Percentiles rank a stretch among this genome's conserved stretches.
phyloP scores from a whole-genome alignment of 2,329 filamentous ascomycete genomes.

The Dactylonectria macrodidyma region DNA sequence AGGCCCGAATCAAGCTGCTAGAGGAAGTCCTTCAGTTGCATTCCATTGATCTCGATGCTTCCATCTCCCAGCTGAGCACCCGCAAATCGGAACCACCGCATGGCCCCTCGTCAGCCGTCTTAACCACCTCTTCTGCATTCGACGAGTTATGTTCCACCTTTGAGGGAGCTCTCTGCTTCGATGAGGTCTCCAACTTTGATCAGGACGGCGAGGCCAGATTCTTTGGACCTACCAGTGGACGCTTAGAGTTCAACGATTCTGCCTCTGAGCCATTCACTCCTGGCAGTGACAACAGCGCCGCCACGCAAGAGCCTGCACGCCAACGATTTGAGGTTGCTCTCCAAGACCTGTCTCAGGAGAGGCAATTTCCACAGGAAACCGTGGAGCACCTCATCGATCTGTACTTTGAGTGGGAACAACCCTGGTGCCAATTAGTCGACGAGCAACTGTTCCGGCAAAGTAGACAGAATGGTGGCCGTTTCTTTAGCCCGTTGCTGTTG shows the following conservation, averaged over 20 bases:
- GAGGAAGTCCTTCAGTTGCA: constrained; percentile 10
- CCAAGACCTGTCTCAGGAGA: not conserved
- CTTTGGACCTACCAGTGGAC: constrained; percentile 55
- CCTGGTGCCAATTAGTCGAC: constrained; percentile 54
- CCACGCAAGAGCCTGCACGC: not conserved
- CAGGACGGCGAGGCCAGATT: constrained; percentile 53
- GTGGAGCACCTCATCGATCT: constrained; percentile 45
- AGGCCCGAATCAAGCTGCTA: constrained; percentile 6
- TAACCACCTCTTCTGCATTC: not conserved
- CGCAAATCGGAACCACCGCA: not conserved
- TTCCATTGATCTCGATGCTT: constrained; percentile 12
- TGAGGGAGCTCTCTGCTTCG: constrained; percentile 34
- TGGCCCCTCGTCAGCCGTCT: not conserved
- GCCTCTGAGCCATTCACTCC: constrained; percentile 23
- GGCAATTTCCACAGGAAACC: constrained; percentile 46
- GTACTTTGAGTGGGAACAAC: constrained; percentile 56
- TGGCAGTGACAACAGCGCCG: not conserved
- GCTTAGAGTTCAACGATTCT: constrained; percentile 47
- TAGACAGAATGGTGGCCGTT: constrained; percentile 45
- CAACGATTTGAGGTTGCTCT: not conserved
- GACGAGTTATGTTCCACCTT: constrained; percentile 40
- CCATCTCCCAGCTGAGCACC: not conserved
- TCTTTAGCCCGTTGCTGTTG: constrained; percentile 50
- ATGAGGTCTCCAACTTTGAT: constrained; percentile 55
- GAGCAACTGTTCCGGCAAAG: constrained; percentile 53